phyloP scores from a whole-genome alignment of 768 basidiomycete species.

The Trametes coccinea region DNA sequence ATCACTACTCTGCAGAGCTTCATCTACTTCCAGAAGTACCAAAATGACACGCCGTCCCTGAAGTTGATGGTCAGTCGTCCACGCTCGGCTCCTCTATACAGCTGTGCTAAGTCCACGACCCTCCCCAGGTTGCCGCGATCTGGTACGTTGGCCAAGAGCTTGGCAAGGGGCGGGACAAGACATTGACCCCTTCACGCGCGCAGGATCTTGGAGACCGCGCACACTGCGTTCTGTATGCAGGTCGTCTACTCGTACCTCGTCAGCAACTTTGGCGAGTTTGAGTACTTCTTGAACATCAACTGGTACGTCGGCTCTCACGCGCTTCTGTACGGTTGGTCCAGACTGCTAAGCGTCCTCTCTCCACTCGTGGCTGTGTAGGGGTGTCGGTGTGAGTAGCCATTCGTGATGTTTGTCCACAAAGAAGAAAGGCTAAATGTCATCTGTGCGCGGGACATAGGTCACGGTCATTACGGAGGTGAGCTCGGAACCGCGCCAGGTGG shows the following conservation, averaged over 20 bases:
- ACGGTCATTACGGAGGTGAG: conserved; percentile 9
- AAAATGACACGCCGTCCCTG: conserved; percentile 2
- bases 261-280: conserved; percentile 7
- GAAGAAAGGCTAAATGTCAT: not conserved
- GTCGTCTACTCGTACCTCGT: conserved; percentile 17
- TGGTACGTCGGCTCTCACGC: not conserved
- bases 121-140: conserved; percentile 1
- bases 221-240: conserved; percentile 19
- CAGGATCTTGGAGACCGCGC: conserved; percentile 17
- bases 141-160: conserved; percentile 3
- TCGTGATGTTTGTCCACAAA: not conserved
- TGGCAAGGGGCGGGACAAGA: not conserved
- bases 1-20: conserved; percentile 15
- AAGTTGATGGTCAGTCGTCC: conserved; percentile 4
- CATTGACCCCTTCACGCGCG: not conserved
- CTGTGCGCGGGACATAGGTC: not conserved
- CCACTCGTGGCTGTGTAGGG: not conserved
- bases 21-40: conserved; percentile 16
- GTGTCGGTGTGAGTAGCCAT: conserved; percentile 8
- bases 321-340: not conserved
- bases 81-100: not conserved
- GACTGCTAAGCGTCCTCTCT: not conserved
- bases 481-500: not conserved
- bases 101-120: not conserved
- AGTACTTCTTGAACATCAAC: conserved; percentile 4